phyloP scores from a whole-genome alignment of 768 basidiomycete genomes.

The Wakefieldia striispora region DNA sequence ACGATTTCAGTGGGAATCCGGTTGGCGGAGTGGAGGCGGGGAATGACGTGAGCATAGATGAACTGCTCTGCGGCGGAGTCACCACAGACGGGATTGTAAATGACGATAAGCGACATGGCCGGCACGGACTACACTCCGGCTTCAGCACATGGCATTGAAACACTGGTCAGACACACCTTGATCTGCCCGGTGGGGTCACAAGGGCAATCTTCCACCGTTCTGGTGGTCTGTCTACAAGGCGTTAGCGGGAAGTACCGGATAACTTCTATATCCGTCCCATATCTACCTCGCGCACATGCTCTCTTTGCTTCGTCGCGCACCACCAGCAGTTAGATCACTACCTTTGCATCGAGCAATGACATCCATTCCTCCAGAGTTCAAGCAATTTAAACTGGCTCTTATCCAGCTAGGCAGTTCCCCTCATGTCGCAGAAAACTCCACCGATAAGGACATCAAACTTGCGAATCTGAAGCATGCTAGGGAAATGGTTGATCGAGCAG shows the following conservation, averaged over 20 bases:
- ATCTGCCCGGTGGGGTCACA: no score
- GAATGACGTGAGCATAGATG: slow-evolving; percentile 60
- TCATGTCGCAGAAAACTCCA: slow-evolving; percentile 27
- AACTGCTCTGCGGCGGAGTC: slow-evolving; percentile 53
- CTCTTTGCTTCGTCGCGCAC: slow-evolving; percentile 12
- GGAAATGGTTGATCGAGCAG: slow-evolving; percentile 76
- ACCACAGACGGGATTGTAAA: slow-evolving; percentile 81
- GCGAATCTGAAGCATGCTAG: slow-evolving; percentile 82
- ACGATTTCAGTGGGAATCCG: slow-evolving; percentile 36
- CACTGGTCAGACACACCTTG: slow-evolving; percentile 4
- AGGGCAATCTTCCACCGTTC: no score
- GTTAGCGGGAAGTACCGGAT: no score
- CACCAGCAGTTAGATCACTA: neutral
- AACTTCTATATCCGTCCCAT: neutral
- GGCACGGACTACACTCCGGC: neutral
- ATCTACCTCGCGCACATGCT: slow-evolving; percentile 14
- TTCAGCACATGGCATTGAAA: slow-evolving; percentile 1
- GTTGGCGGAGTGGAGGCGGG: slow-evolving; percentile 48
- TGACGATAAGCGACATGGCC: slow-evolving; percentile 51
- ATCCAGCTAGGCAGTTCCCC: slow-evolving; percentile 84
- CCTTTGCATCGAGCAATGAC: slow-evolving; percentile 23
- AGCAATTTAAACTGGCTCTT: slow-evolving; percentile 81
- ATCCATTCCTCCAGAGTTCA: slow-evolving; percentile 42
- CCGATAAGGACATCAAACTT: slow-evolving; percentile 48
- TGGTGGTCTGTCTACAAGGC: no score